These are phyloP conservation scores for Russula virescens DNA, from an alignment of 768 basidiomycete species.

Conservation along the genomic window DNA sequence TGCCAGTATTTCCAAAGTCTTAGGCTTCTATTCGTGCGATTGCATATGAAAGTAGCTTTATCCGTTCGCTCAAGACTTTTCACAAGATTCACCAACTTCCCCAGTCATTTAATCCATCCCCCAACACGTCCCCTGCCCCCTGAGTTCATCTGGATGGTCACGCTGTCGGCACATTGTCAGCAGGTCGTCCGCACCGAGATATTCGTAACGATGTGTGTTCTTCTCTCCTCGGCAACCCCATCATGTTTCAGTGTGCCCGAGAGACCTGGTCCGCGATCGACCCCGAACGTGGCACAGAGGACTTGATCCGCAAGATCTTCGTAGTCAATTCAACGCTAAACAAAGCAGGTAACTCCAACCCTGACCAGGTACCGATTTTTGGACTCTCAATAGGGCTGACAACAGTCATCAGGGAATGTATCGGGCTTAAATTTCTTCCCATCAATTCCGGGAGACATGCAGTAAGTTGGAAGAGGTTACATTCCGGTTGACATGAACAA, in stretches of 20 bases:
- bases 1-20: too few relatives aligned
- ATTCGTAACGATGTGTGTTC: slow-evolving; percentile 47
- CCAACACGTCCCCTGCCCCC: too few relatives aligned
- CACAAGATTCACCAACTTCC: too few relatives aligned
- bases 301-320: slow-evolving; percentile 58
- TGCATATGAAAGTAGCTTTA: too few relatives aligned
- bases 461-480: slow-evolving; percentile 32
- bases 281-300: slow-evolving; percentile 57
- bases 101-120: too few relatives aligned
- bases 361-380: slow-evolving; percentile 43
- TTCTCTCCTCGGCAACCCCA: slow-evolving; percentile 34
- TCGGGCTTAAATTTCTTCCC: slow-evolving; percentile 35
- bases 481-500: slow-evolving; percentile 49
- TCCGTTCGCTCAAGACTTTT: too few relatives aligned
- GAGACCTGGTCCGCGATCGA: slow-evolving; percentile 58
- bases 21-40: too few relatives aligned
- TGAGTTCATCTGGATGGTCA: slow-evolving; percentile 51
- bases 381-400: slow-evolving; percentile 42
- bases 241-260: slow-evolving; percentile 62
- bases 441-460: not conserved
- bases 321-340: slow-evolving; percentile 50
- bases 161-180: slow-evolving; percentile 56
- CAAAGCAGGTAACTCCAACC: slow-evolving; percentile 43
- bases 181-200: slow-evolving; percentile 47
- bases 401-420: slow-evolving; percentile 44